Evolutionary conservation across 805 yeast species (phyloP).

Genomic region (Candida piceae): DNA sequence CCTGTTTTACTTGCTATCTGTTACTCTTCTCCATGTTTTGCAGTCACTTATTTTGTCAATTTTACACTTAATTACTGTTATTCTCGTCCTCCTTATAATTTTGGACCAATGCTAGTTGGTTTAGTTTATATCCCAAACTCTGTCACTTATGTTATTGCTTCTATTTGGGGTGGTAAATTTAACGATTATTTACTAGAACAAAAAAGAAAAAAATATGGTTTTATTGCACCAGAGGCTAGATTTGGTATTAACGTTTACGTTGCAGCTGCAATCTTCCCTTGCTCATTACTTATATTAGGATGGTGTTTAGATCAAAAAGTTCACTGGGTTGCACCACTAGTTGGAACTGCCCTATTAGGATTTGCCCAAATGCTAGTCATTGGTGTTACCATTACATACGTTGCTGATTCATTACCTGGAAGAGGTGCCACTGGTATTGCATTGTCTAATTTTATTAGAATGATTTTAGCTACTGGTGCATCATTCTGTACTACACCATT

Average conservation of each 20-base stretch:
- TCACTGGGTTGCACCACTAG: constrained; percentile 74
- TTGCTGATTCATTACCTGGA: constrained; percentile 82
- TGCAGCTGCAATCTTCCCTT: constrained; percentile 60
- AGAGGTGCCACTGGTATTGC: constrained; percentile 89
- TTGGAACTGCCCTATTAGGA: constrained; percentile 80
- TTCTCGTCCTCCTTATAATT: constrained; percentile 63
- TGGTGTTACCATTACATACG: constrained; percentile 73
- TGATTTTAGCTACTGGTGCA: constrained; percentile 68
- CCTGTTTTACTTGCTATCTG: constrained; percentile 64
- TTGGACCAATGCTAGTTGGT: constrained; percentile 61
- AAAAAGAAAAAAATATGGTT: constrained; percentile 55
- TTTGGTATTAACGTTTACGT: constrained; percentile 66
- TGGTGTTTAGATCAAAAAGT: constrained; percentile 68
- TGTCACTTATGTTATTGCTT: constrained; percentile 67
- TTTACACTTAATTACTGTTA: constrained; percentile 64
- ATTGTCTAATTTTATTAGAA: constrained; percentile 68
- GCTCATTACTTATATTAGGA: constrained; percentile 68
- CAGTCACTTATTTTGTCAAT: constrained; percentile 66
- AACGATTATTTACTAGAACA: constrained; percentile 54
- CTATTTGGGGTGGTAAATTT: constrained; percentile 79
- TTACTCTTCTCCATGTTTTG: constrained; percentile 69
- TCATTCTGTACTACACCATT: constrained; percentile 73
- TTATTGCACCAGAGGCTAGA: constrained; percentile 69
- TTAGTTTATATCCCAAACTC: constrained; percentile 81
- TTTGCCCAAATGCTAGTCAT: constrained; percentile 80